A percentile compares a stretch with the other conserved stretches of the same genome.
Conservation (phyloP, 495 filamentous ascomycete genomes). For the Melanomma pulvis-pyrius region DNA sequence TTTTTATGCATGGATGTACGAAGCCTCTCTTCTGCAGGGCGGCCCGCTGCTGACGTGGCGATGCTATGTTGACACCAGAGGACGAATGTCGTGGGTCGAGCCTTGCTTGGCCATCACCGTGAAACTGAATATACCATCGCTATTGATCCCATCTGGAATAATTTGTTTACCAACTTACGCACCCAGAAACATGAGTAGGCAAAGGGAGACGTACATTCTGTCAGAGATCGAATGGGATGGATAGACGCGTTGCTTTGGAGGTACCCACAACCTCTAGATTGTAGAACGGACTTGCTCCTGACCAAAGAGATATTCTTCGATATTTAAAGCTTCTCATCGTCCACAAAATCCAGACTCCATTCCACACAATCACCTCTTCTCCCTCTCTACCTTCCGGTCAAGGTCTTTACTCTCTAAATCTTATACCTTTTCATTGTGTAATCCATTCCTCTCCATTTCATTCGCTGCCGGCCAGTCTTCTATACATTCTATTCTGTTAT, state of each 20-base stretch:
- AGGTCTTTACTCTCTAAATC: background rate
- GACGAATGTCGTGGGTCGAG: background rate
- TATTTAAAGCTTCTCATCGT: background rate
- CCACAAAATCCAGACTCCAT: background rate
- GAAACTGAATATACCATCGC: background rate
- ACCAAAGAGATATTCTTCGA: background rate
- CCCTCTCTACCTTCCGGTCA: background rate
- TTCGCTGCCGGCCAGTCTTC: background rate
- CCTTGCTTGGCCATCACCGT: background rate
- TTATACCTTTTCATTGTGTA: conserved; percentile 1
- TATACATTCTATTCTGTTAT: no score
- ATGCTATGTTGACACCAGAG: background rate
- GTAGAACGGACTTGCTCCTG: background rate
- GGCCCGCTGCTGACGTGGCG: background rate
- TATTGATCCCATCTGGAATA: background rate
- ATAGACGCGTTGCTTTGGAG: no score
- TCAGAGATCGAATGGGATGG: background rate
- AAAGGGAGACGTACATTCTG: background rate
- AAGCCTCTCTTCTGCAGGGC: background rate
- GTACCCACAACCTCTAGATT: background rate
- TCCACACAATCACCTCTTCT: background rate
- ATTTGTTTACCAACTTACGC: background rate
- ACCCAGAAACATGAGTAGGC: background rate
- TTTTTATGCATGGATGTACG: background rate
- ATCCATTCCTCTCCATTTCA: background rate